These are phyloP conservation scores for Coleophoma crateriformis DNA, from an alignment of 2,329 filamentous ascomycete genomes.

Conservation along the genomic window DNA sequence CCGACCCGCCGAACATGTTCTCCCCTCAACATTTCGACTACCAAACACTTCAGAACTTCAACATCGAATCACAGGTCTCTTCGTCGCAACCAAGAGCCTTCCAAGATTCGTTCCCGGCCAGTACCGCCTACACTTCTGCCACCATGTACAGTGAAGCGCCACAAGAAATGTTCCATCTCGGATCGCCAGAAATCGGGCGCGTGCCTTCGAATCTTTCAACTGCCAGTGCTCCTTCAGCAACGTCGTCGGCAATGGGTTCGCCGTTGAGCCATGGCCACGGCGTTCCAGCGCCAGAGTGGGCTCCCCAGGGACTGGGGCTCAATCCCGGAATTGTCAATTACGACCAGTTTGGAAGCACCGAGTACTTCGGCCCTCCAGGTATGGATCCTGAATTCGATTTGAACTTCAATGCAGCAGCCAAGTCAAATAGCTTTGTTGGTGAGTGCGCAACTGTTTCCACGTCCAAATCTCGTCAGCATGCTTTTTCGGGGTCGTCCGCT, in stretches of 20 bases:
- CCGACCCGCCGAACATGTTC: slow-evolving; percentile 36
- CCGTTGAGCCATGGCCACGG: slow-evolving; percentile 23
- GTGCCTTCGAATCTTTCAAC: slow-evolving; percentile 26
- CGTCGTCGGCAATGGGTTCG: slow-evolving; percentile 26
- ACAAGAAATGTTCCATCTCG: slow-evolving; percentile 15
- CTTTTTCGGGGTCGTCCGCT: slow-evolving; percentile 17
- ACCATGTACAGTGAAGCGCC: slow-evolving; percentile 37
- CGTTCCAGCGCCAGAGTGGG: slow-evolving; percentile 23
- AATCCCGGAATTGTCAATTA: slow-evolving; percentile 25
- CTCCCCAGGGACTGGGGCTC: slow-evolving; percentile 19
- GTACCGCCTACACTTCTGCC: slow-evolving; percentile 39
- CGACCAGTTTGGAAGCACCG: slow-evolving; percentile 20
- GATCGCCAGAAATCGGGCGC: slow-evolving; percentile 22
- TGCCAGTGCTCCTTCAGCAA: slow-evolving; percentile 24
- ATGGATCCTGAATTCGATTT: slow-evolving; percentile 27
- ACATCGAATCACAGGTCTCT: slow-evolving; percentile 35
- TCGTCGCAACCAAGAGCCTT: slow-evolving; percentile 19
- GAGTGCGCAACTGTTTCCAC: slow-evolving; percentile 33
- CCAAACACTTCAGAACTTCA: slow-evolving; percentile 36
- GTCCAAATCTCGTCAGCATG: slow-evolving; percentile 24
- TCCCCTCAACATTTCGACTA: slow-evolving; percentile 40
- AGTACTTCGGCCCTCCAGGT: slow-evolving; percentile 24
- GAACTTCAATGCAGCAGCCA: slow-evolving; percentile 31
- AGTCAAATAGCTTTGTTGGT: slow-evolving; percentile 38
- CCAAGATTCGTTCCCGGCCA: slow-evolving; percentile 28